These are phyloP conservation scores for Stygiomarasmius scandens DNA, from an alignment of 1,284 basidiomycete genomes.

Conservation along the genomic window DNA sequence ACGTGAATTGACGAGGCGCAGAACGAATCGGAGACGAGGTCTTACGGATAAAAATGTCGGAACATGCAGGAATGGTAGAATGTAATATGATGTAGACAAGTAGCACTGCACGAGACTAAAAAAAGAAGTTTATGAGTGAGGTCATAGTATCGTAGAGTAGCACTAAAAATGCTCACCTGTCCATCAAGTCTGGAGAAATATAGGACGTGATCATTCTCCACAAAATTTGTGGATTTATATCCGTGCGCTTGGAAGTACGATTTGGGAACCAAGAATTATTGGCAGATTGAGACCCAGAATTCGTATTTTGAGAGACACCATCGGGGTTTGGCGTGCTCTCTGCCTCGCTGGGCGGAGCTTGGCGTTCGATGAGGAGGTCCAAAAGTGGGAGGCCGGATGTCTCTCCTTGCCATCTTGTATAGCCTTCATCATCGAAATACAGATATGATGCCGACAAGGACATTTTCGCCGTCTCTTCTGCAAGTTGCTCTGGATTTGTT, in stretches of 20 bases:
- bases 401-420: conserved; percentile 86
- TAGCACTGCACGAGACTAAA: conserved; percentile 75
- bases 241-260: conserved; percentile 68
- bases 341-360: conserved; percentile 24
- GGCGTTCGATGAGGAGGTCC: conserved; percentile 74
- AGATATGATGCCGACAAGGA: conserved; percentile 74
- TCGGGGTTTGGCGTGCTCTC: conserved; percentile 26
- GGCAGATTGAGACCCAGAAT: conserved; percentile 26
- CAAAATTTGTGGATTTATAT: conserved; percentile 77
- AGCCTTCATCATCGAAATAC: conserved; percentile 82
- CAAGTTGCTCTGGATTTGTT: conserved; percentile 45
- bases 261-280: conserved; percentile 75
- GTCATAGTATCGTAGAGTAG: conserved; percentile 20
- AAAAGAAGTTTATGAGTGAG: conserved; percentile 7
- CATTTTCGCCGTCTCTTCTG: conserved; percentile 61
- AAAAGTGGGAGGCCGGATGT: conserved; percentile 87
- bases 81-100: conserved; percentile 88
- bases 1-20: background rate
- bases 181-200: conserved; percentile 88
- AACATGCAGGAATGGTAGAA: conserved; percentile 88
- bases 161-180: conserved; percentile 58
- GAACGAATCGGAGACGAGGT: conserved; percentile 10
- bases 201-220: conserved; percentile 77
- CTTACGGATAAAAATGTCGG: conserved; percentile 82
- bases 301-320: conserved; percentile 6